phyloP scores from a whole-genome alignment of 257 asterid species.

The Nicotiana obtusifolia region DNA sequence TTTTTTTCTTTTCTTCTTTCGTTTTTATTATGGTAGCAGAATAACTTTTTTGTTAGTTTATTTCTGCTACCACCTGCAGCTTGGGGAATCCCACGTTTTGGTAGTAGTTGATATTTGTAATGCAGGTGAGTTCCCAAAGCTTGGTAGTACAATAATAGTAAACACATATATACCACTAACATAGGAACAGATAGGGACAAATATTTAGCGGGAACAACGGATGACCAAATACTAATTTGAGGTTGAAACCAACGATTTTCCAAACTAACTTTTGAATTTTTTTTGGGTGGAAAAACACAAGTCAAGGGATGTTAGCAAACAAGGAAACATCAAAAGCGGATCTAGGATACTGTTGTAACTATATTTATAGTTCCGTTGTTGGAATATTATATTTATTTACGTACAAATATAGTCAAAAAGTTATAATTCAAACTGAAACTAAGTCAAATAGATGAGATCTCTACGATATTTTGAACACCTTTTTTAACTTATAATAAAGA shows the following conservation, averaged over 20 bases:
- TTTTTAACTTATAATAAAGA: no score
- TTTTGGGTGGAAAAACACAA: not conserved
- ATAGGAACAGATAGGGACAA: not conserved
- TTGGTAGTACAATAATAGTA: not conserved
- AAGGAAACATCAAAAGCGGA: not conserved
- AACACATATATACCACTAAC: not conserved
- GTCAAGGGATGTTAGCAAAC: not conserved
- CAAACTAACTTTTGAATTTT: not conserved
- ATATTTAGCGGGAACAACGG: constrained; percentile 26
- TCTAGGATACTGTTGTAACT: not conserved
- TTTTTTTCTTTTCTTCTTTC: no score
- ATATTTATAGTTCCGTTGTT: not conserved
- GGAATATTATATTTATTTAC: no score
- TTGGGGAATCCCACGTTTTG: constrained; percentile 1
- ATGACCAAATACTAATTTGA: constrained; percentile 19
- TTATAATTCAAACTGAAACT: no score
- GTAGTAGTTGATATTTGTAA: not conserved
- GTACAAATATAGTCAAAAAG: no score
- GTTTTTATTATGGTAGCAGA: not conserved
- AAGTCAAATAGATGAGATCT: no score
- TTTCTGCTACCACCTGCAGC: not conserved
- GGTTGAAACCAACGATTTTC: not conserved
- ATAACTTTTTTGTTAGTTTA: not conserved
- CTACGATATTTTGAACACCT: no score
- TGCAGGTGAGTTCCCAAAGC: not conserved